Evolutionary conservation across 495 filamentous ascomycete species (phyloP).

Genomic region (Aspergillus incahuasiensis): DNA sequence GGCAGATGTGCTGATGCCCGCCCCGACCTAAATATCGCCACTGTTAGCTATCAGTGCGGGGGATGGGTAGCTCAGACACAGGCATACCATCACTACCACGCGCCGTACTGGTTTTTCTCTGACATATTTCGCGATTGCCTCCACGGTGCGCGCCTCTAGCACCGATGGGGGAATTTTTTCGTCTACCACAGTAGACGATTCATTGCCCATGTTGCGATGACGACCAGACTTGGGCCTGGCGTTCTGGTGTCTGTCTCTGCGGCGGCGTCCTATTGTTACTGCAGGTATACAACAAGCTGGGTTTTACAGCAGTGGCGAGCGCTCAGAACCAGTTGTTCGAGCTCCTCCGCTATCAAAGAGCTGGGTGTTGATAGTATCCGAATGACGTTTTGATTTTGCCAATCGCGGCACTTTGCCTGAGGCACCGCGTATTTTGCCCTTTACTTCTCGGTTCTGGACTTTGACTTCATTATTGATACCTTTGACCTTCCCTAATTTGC

Average conservation of each 20-base stretch:
- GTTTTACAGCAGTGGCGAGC: background rate
- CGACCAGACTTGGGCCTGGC: constrained; percentile 20
- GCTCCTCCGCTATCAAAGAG: background rate
- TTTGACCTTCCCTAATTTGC: too few species aligned
- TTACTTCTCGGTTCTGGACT: background rate
- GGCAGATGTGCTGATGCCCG: constrained; percentile 68
- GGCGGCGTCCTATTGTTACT: constrained; percentile 33
- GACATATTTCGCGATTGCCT: constrained; percentile 72
- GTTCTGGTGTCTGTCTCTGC: constrained; percentile 26
- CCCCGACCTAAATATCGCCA: constrained; percentile 36
- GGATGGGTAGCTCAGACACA: background rate
- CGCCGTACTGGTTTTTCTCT: constrained; percentile 57
- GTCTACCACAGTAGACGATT: constrained; percentile 57
- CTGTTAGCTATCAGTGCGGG: background rate
- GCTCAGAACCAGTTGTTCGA: background rate
- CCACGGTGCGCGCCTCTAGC: constrained; percentile 61
- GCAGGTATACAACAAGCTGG: background rate
- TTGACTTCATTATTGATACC: too few species aligned
- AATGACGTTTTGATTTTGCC: constrained; percentile 19
- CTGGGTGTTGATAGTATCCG: background rate
- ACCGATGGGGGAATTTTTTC: constrained; percentile 60
- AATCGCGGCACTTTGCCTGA: constrained; percentile 10
- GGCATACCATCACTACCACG: constrained; percentile 71
- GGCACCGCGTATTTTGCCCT: background rate
- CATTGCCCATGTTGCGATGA: constrained; percentile 61